phyloP scores from a whole-genome alignment of 345 rosid species.

The Laguncularia racemosa region DNA sequence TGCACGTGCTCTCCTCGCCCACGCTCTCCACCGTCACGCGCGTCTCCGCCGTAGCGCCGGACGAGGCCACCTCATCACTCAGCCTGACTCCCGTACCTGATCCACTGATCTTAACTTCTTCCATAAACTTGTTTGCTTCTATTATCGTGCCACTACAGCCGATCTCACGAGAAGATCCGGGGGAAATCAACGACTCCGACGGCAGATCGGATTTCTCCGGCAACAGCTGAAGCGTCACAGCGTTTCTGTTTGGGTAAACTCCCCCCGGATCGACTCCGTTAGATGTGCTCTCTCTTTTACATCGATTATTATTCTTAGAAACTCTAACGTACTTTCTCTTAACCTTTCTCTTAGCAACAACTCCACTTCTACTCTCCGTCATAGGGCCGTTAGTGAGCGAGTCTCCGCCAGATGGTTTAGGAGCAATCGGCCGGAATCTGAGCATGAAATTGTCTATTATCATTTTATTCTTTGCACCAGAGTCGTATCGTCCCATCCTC shows the following conservation, averaged over 20 bases:
- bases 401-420: conserved; percentile 48
- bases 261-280: conserved; percentile 10
- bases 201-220: conserved; percentile 28
- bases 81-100: neutral
- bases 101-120: neutral
- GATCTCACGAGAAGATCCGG: neutral
- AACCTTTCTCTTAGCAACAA: conserved; percentile 23
- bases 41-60: conserved; percentile 26
- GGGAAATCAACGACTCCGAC: neutral
- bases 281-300: conserved; percentile 14
- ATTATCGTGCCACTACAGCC: conserved; percentile 20
- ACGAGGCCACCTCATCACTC: conserved; percentile 17
- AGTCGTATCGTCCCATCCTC: conserved; percentile 17
- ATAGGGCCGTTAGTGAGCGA: conserved; percentile 9
- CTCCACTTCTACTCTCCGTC: conserved; percentile 14
- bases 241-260: neutral
- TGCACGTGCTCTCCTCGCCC: conserved; percentile 40
- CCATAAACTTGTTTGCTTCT: conserved; percentile 4
- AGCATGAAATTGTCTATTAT: conserved; percentile 54
- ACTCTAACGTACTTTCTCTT: conserved; percentile 78
- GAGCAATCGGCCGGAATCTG: conserved; percentile 86
- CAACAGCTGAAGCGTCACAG: conserved; percentile 49
- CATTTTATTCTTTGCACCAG: conserved; percentile 27
- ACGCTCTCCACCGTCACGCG: conserved; percentile 73
- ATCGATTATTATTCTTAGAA: conserved; percentile 22